phyloP scores from a whole-genome alignment of 1,139 yeast species.

The Pichia sp. region DNA sequence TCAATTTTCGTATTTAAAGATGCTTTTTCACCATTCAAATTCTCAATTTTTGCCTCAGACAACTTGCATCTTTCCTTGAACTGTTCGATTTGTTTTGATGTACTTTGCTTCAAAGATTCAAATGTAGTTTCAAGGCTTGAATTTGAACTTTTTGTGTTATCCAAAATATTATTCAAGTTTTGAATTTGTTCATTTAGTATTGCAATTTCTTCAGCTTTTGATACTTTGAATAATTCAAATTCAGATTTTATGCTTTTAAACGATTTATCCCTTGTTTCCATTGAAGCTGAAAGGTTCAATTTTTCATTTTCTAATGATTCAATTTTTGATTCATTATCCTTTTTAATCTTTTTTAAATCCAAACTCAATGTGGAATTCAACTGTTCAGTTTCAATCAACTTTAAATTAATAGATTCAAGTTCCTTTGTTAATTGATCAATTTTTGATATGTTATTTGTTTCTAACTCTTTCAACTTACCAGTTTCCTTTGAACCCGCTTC shows the following conservation, averaged over 20 bases:
- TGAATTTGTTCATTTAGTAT: slow-evolving; percentile 4
- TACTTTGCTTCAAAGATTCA: slow-evolving; percentile 1
- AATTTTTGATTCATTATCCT: neutral
- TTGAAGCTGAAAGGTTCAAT: neutral
- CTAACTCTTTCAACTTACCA: neutral
- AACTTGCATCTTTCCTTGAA: slow-evolving; percentile 1
- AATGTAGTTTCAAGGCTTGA: slow-evolving; percentile 1
- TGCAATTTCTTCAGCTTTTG: slow-evolving; percentile 1
- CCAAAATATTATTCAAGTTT: slow-evolving; percentile 1
- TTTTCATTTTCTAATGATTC: slow-evolving; percentile 1
- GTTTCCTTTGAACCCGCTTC: neutral
- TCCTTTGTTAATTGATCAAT: neutral
- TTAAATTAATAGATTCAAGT: neutral
- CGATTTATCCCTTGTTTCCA: neutral
- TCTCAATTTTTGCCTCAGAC: neutral
- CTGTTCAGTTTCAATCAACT: neutral
- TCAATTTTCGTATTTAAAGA: neutral
- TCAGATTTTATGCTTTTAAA: slow-evolving; percentile 1
- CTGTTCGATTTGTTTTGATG: slow-evolving; percentile 6
- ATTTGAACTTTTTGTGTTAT: slow-evolving; percentile 4
- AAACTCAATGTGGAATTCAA: neutral
- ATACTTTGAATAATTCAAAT: neutral
- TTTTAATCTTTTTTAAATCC: neutral
- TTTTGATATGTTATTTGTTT: neutral
- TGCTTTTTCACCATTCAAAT: slow-evolving; percentile 1